Percentiles rank a stretch among this genome's conserved stretches.
phyloP scores from a whole-genome alignment of 108 stramenopile genomes.

The Skeletonema menzelii region DNA sequence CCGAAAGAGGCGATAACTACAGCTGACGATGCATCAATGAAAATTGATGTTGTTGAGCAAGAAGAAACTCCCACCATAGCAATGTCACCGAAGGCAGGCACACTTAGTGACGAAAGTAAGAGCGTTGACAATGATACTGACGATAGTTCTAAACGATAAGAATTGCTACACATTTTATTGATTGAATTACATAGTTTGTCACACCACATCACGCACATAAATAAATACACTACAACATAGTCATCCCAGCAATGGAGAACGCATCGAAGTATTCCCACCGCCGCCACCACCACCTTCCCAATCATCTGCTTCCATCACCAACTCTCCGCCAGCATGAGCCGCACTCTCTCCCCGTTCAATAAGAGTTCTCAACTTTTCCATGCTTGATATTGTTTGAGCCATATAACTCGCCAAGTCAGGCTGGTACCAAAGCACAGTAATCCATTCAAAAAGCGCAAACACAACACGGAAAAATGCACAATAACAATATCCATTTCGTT shows the following conservation, averaged over 20 bases:
- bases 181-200: neutral
- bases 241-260: constrained; percentile 36
- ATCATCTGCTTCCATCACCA: constrained; percentile 28
- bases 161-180: neutral
- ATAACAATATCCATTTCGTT: constrained; percentile 32
- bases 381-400: constrained; percentile 62
- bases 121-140: too few species aligned
- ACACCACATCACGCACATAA: neutral
- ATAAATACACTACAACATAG: neutral
- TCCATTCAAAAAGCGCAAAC: constrained; percentile 24
- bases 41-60: neutral
- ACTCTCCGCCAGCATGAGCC: constrained; percentile 16
- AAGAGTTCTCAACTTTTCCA: constrained; percentile 59
- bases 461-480: constrained; percentile 40
- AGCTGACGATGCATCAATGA: neutral
- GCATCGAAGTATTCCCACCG: constrained; percentile 7
- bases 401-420: constrained; percentile 57
- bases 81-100: neutral
- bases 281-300: constrained; percentile 14
- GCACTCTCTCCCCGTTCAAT: constrained; percentile 43
- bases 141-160: too few species aligned
- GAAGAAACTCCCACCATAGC: neutral
- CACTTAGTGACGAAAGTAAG: neutral
- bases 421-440: constrained; percentile 33
- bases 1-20: neutral